Base-by-base conservation (phyloP, 2,329 filamentous ascomycete species). In the Apiospora sp. region DNA sequence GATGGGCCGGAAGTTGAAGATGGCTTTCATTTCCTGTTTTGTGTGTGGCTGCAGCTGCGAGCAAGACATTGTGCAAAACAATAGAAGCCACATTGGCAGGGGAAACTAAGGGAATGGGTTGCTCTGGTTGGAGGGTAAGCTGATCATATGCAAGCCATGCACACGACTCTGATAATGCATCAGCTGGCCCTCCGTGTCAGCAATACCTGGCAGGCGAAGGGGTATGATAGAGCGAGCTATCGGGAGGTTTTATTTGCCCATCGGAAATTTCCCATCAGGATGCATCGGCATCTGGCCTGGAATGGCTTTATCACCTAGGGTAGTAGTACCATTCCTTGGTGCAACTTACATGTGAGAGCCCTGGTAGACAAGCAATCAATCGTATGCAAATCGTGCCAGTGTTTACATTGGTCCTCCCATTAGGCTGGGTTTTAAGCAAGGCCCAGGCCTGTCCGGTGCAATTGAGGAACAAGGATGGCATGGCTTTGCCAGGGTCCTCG, bases 21-120 rank as follows among this genome's bases (percentile, higher is more conserved):
- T 22, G 58, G 58, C 19, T 64, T 41, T 41, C 58, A n/a, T 64
- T 37, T 64, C 34, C 34, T 64, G 58, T 64, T 64, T 61, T 34
- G 54, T 16, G 54, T 16, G 58, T 64, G 30, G 58, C 30, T 41
- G 58, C 58, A 64, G 58, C 34, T 13, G 58, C 58, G n/a, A 64
- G 22, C 10, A 41, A 64, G 58, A 64, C 58, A 64, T 64, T 64
- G 58, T 64, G 34, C 30, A 64, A 64, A 41, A 64, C 58, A 64
- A 64, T 64, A 64, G 58, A 64, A 64, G 58, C 34, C 58, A 64
- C 54, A 61, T 61, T 37, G 54, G 30, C 54, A 37, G 54, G 51
- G 51, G 51, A 58, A 58, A 30, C 27, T 34, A 19, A 34, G 27
- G 30, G 16, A 19, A 19, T 30, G 30, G 6, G 51, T 22, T 19